phyloP scores from a whole-genome alignment of 768 basidiomycete genomes.

The Phaffia tasmanica region DNA sequence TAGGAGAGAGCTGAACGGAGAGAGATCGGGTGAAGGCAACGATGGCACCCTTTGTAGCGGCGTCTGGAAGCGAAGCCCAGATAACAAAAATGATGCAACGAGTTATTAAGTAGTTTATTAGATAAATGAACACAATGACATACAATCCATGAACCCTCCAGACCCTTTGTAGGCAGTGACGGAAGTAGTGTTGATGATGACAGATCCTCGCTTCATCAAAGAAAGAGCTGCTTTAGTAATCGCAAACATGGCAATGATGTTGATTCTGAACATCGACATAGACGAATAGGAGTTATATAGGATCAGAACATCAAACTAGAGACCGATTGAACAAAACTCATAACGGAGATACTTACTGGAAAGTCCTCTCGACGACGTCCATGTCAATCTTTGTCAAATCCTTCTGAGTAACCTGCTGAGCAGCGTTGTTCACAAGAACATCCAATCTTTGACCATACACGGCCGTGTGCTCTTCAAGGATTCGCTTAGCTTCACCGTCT shows the following conservation, averaged over 20 bases:
- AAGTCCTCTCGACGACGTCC: conserved; percentile 48
- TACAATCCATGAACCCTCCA: conserved; percentile 44
- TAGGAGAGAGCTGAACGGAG: conserved; percentile 47
- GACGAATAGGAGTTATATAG: background rate
- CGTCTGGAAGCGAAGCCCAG: no score
- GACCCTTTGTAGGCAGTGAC: conserved; percentile 47
- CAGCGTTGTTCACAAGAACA: conserved; percentile 49
- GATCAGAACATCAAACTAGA: background rate
- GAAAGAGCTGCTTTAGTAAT: conserved; percentile 50
- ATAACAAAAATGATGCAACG: background rate
- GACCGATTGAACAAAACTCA: conserved; percentile 35
- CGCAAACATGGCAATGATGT: conserved; percentile 53
- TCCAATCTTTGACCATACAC: conserved; percentile 42
- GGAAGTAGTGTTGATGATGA: conserved; percentile 54
- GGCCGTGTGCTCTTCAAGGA: conserved; percentile 46
- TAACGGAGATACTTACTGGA: conserved; percentile 39
- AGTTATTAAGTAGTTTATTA: no score
- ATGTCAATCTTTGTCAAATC: conserved; percentile 47
- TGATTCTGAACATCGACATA: background rate
- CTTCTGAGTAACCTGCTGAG: conserved; percentile 41
- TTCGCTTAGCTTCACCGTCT: conserved; percentile 40
- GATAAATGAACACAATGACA: no score
- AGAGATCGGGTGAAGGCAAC: conserved; percentile 50
- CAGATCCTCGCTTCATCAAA: conserved; percentile 49
- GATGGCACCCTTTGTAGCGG: conserved; percentile 29